phyloP scores from a whole-genome alignment of 441 rosid genomes.

The California macrophylla region DNA sequence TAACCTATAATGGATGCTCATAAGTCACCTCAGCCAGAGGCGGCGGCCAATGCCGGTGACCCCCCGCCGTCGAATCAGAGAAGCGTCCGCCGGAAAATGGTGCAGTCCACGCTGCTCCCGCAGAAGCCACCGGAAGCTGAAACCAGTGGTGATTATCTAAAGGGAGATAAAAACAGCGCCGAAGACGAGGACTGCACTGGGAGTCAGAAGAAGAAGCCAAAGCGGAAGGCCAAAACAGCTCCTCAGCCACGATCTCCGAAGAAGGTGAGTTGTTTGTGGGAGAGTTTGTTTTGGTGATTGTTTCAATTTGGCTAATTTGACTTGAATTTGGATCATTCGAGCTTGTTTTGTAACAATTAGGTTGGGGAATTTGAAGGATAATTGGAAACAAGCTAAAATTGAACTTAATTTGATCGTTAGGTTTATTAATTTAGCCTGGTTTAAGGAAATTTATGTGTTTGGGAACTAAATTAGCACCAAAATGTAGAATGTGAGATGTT shows the following conservation, averaged over 20 bases:
- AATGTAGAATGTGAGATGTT: not conserved
- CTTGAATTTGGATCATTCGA: not conserved
- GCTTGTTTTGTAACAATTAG: not conserved
- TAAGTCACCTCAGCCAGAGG: slow-evolving; percentile 17
- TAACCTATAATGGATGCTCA: slow-evolving; percentile 23
- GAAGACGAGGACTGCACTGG: slow-evolving; percentile 34
- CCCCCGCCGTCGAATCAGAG: slow-evolving; percentile 26
- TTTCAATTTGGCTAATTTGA: not conserved
- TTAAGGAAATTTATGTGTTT: not conserved
- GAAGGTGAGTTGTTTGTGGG: slow-evolving; percentile 31
- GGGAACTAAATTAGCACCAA: not conserved
- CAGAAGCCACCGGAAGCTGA: slow-evolving; percentile 36
- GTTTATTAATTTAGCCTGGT: not conserved
- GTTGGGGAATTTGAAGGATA: not conserved
- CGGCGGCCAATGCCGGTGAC: slow-evolving; percentile 15
- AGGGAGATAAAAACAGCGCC: slow-evolving; percentile 16
- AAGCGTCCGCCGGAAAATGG: slow-evolving; percentile 45
- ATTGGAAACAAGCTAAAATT: not conserved
- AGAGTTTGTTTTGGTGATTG: not conserved
- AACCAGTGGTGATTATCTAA: slow-evolving; percentile 24
- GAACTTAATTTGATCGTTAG: not conserved
- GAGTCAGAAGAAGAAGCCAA: slow-evolving; percentile 50
- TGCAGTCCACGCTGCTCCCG: slow-evolving; percentile 65
- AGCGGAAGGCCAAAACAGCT: slow-evolving; percentile 36
- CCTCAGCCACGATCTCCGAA: slow-evolving; percentile 38